A percentile compares a stretch with the other conserved stretches of the same genome.
Conservation (phyloP, 2,329 filamentous ascomycete species). For the Trichoderma hamatum region DNA sequence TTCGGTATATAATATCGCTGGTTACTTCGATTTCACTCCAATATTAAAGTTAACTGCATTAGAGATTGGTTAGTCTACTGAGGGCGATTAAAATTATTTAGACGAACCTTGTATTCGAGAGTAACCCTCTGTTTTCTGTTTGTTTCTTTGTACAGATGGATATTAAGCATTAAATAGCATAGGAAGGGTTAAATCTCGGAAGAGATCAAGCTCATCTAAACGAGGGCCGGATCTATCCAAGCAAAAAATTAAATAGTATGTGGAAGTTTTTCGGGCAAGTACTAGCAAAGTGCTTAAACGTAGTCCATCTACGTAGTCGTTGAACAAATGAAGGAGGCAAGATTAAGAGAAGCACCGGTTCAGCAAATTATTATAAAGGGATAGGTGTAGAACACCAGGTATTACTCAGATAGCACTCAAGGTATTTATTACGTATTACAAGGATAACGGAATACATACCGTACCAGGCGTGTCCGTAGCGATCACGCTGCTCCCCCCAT, state of each 20-base stretch:
- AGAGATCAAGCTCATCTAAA: background rate
- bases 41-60: background rate
- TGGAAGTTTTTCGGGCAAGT: background rate
- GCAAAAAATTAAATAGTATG: background rate
- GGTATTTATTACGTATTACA: slow-evolving; percentile 1
- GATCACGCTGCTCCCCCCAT: background rate
- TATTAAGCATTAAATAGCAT: background rate
- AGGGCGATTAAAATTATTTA: background rate
- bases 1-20: background rate
- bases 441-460: background rate
- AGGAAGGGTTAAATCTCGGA: background rate
- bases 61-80: background rate
- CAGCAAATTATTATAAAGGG: background rate
- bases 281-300: slow-evolving; percentile 2
- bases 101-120: background rate
- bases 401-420: slow-evolving; percentile 11
- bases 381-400: background rate
- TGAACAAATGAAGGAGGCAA: background rate
- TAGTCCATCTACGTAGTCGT: slow-evolving; percentile 16
- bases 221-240: background rate
- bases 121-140: background rate
- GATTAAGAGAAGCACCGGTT: background rate
- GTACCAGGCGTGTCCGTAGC: slow-evolving; percentile 5
- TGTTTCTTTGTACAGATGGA: background rate
- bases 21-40: background rate